A percentile compares a stretch with the other conserved stretches of the same genome.
These are phyloP conservation scores for Fusarium fujikuroi DNA, from an alignment of 2,329 filamentous ascomycete genomes.

Conservation along the genomic window DNA sequence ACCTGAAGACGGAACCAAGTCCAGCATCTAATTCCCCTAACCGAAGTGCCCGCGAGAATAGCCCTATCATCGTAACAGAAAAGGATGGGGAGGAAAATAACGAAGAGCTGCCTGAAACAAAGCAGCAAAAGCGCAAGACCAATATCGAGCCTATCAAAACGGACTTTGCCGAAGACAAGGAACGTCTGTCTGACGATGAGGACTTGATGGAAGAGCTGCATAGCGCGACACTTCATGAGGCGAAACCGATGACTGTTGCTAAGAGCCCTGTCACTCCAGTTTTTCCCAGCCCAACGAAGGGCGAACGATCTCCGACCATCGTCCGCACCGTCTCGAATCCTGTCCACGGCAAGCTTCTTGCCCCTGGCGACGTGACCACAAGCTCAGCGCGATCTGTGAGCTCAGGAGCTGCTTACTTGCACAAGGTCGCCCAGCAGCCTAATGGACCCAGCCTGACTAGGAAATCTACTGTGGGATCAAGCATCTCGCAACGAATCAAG, in stretches of 20 bases:
- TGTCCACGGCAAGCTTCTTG: constrained; percentile 56
- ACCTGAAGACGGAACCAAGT: constrained; percentile 32
- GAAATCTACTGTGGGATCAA: constrained; percentile 85
- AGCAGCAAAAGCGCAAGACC: constrained; percentile 46
- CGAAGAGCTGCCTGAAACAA: constrained; percentile 26
- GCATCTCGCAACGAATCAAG: constrained; percentile 94
- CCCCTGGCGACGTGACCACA: constrained; percentile 59
- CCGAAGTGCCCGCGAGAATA: constrained; percentile 7
- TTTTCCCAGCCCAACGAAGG: constrained; percentile 54
- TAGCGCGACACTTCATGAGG: constrained; percentile 83
- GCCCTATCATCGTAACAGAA: constrained; percentile 21
- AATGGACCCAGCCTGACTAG: constrained; percentile 60
- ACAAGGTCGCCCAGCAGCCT: constrained; percentile 64
- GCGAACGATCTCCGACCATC: constrained; percentile 42
- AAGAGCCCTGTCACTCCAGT: constrained; percentile 84
- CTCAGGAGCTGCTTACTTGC: constrained; percentile 65
- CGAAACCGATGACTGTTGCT: constrained; percentile 80
- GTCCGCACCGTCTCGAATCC: constrained; percentile 61
- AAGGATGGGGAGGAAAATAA: constrained; percentile 5
- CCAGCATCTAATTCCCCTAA: constrained; percentile 16
- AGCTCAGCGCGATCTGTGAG: constrained; percentile 64
- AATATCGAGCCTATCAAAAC: constrained; percentile 67
- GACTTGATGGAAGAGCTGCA: constrained; percentile 87
- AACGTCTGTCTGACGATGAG: constrained; percentile 75
- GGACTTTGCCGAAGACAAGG: constrained; percentile 48